Evolutionary conservation across 805 yeast genomes (phyloP), one percentile per base, ranked within the genome.

Genomic region (Candida sakaeoensis): DNA sequence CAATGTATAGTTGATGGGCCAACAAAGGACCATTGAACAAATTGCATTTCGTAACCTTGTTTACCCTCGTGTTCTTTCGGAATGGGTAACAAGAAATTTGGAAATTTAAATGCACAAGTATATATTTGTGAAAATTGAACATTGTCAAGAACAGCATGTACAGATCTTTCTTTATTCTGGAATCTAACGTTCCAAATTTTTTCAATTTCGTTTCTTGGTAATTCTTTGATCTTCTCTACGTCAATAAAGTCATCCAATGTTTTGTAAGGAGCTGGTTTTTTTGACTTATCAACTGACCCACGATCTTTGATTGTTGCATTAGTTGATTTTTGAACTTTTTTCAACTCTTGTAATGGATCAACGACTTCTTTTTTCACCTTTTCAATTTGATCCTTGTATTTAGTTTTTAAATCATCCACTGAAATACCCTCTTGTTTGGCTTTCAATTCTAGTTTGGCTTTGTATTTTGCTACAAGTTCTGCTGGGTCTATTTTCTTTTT

Each of bases 11-110:
- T 90, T 30, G 79, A 52, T 12, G 85, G 82, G 1, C 91, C 95
- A 10, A 84, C 90, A 58, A 88, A 86, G 14, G 79, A 72, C 99
- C 99, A 93, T 64, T 93, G 98, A 16, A 90, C 79, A 58, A 84
- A 88, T 56, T 93, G 97, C 64, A 93, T 73, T 63, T 93, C 99
- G 53, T 70, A 64, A 43, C 80, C 81, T 18, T 64, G 65, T 9
- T 48, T 54, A 43, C 80, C 81, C 18, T 64, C 66, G 9, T 48
- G 55, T 14, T 68, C 78, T 50, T 82, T 78, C 4, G 97, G 96
- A 40, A 93, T 64, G 0, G 99, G 99, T 17, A 93, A 70, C n/a
- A 93, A 82, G 61, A 93, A 93, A 24, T 79, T 73, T 16, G 96
- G 96, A 55, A 83, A 79, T 44, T 68, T 70, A 53, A 80, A 77